Base-by-base conservation (phyloP, 768 basidiomycete species). In the Russula lepida region DNA sequence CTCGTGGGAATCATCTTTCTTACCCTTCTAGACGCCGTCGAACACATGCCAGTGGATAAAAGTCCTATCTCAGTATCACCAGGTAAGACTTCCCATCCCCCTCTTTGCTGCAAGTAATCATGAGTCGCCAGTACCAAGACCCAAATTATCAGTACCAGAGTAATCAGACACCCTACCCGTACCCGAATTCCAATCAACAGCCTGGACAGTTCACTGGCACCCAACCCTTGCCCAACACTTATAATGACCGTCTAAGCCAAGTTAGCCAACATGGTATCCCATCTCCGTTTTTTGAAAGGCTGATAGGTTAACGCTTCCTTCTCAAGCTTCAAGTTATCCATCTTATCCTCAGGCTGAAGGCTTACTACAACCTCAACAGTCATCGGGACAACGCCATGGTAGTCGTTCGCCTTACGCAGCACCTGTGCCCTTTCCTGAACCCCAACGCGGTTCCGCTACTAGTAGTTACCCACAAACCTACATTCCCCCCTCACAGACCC, bases 21-120 rank as follows among this genome's bases (percentile, higher is more conserved):
- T 27, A 33, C 39, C 43, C 30, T 37, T 37, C 35, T 37, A 17
- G 47, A n/a, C 58, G 43, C 58, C 50, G 13, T 46, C 23, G 13
- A 35, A 8, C 33, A 37, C 25, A 46, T 54, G n/a, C n/a, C n/a
- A n/a, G n/a, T n/a, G 54, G 7, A 59, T 59, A 59, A 47, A 54
- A 25, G n/a, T 19, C 32, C 19, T 37, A 17, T 37, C 23, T 53
- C 28, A 15, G 13, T 4, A 46, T 46, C 52, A 15, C 25, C 15
- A 7, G 50, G 12, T 25, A 19, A 54, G n/a, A 39, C 2, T 9
- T 23, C 43, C 44, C 43, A 13, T 9, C 35, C 58, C 28, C 33
- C 35, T 19, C 7, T 35, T 19, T 44, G 8, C n/a, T 7, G 4
- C 13, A 47, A 13, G 28, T 33, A 19, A 59, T 6, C 51, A 59